Evolutionary conservation across 2,329 filamentous ascomycete genomes (phyloP).

Genomic region (Neopestalotiopsis sp.): DNA sequence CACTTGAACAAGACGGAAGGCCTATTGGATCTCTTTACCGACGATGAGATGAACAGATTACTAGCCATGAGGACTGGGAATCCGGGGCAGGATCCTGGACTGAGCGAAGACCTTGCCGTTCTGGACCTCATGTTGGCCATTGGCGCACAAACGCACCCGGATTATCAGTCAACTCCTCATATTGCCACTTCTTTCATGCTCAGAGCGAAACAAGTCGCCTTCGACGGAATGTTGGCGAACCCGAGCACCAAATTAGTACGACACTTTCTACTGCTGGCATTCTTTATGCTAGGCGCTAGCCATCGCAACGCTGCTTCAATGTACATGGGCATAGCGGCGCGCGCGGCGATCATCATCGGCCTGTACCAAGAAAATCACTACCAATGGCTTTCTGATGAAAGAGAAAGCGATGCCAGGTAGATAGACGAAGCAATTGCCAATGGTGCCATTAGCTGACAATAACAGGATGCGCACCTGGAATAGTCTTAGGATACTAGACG

Average conservation of each 20-base stretch:
- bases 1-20: neutral
- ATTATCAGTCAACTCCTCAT: neutral
- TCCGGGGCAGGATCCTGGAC: no score
- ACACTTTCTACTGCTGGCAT: constrained; percentile 4
- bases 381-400: neutral
- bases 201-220: neutral
- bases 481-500: constrained; percentile 4
- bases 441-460: neutral
- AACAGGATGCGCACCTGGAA: neutral
- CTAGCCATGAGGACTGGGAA: neutral
- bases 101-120: neutral
- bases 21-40: neutral
- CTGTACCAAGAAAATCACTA: neutral
- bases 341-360: neutral
- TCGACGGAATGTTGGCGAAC: constrained; percentile 5
- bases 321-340: neutral
- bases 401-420: neutral
- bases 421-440: neutral
- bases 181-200: neutral
- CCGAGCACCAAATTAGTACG: neutral
- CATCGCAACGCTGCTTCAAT: constrained; percentile 7
- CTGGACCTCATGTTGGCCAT: neutral
- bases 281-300: constrained; percentile 7
- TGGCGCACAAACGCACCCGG: neutral
- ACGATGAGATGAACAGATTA: neutral